These are phyloP conservation scores for Clonostachys chloroleuca DNA, from an alignment of 2,329 filamentous ascomycete species.

Conservation along the genomic window DNA sequence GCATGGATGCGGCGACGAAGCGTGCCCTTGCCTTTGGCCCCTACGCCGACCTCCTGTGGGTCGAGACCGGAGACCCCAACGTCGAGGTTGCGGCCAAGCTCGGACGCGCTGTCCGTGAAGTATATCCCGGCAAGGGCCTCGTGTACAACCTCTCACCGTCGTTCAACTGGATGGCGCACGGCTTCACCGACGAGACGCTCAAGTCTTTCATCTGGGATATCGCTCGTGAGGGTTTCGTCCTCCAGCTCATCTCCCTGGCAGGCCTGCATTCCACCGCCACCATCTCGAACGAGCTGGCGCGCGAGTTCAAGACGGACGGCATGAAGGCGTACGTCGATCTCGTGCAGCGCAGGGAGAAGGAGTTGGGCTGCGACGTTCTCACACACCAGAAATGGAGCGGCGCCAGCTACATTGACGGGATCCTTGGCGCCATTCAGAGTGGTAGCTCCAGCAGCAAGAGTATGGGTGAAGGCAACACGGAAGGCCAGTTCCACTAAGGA, in stretches of 20 bases:
- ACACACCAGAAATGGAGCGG: conserved; percentile 88
- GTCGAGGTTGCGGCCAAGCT: conserved; percentile 74
- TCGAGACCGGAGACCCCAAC: conserved; percentile 88
- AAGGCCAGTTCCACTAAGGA: conserved; percentile 55
- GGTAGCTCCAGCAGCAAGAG: conserved; percentile 85
- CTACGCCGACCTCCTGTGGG: conserved; percentile 93
- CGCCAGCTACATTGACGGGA: conserved; percentile 75
- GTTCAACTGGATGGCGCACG: conserved; percentile 98
- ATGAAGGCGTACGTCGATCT: conserved; percentile 98
- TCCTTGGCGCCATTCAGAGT: conserved; percentile 84
- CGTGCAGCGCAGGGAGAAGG: conserved; percentile 86
- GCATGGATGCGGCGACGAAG: conserved; percentile 84
- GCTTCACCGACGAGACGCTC: conserved; percentile 77
- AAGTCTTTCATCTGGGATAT: conserved; percentile 97
- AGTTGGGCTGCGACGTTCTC: conserved; percentile 84
- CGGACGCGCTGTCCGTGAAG: conserved; percentile 67
- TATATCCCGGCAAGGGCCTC: conserved; percentile 75
- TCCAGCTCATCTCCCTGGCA: conserved; percentile 64
- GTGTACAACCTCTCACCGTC: conserved; percentile 96
- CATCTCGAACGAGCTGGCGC: conserved; percentile 69
- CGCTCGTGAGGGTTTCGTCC: conserved; percentile 76
- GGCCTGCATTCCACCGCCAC: conserved; percentile 63
- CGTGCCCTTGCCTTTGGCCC: conserved; percentile 87
- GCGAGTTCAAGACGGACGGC: conserved; percentile 80
- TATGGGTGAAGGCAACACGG: conserved; percentile 94